phyloP scores from a whole-genome alignment of 1,284 basidiomycete species.

The Filobasidium uniguttulatum region DNA sequence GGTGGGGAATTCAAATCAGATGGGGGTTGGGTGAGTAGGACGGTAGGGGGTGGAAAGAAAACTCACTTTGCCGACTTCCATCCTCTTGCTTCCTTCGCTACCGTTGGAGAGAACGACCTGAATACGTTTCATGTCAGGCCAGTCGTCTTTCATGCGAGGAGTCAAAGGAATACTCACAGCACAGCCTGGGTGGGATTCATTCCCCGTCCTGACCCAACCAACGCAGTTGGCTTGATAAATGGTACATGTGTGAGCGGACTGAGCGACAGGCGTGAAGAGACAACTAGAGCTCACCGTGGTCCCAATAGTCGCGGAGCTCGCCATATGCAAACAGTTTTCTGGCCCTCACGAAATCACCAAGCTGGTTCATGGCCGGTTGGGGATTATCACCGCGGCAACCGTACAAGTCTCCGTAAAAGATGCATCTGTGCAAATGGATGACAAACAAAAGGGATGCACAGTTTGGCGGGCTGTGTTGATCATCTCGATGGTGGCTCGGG shows the following conservation, averaged over 20 bases:
- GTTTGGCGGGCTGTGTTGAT: too few relatives aligned
- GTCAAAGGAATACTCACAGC: conserved; percentile 28
- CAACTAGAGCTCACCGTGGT: conserved; percentile 38
- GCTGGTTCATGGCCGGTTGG: conserved; percentile 38
- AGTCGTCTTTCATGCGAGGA: background rate
- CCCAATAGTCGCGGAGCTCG: conserved; percentile 37
- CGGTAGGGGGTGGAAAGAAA: background rate
- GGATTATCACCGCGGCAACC: conserved; percentile 40
- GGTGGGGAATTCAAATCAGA: background rate
- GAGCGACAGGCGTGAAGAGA: too few relatives aligned
- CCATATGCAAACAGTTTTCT: conserved; percentile 40
- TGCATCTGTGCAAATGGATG: too few relatives aligned
- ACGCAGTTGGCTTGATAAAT: conserved; percentile 33
- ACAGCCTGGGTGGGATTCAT: conserved; percentile 40
- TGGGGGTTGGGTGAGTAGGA: too few relatives aligned
- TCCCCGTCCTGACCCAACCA: conserved; percentile 43
- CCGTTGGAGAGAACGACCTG: conserved; percentile 34
- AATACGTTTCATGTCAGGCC: background rate
- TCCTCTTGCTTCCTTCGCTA: conserved; percentile 37
- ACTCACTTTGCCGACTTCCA: conserved; percentile 39
- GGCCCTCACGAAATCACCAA: conserved; percentile 42
- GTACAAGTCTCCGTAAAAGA: conserved; percentile 80
- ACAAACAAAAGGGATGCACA: too few relatives aligned
- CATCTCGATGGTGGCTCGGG: background rate
- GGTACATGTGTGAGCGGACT: too few relatives aligned